Evolutionary conservation across 2,329 filamentous ascomycete genomes (phyloP), one percentile per base, ranked within the genome.

Genomic region (Nothomitra cinnamomea): DNA sequence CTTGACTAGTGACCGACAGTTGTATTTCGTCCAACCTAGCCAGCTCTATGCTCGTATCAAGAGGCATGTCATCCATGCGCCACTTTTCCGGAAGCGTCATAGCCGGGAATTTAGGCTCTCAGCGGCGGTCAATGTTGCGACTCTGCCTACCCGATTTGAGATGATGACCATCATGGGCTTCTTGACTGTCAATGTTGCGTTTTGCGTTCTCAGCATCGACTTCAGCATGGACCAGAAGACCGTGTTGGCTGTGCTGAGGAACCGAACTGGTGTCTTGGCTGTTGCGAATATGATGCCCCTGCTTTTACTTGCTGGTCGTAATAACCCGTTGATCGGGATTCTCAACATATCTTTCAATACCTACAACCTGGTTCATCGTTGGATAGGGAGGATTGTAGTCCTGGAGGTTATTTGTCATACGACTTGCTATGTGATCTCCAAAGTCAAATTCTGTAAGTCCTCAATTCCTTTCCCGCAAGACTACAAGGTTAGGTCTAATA

Each of bases 311-410:
- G 88, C 89, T 12, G 82, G 87, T 36, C 84, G 92, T 64, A 96
- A 96, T 72, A 98, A 96, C 69, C 87, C 87, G 7, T 73, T 95
- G 50, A 95, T 96, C 63, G 67, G 73, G 2, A 67, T 94, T 35
- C 75, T 96, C 55, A 79, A 83, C 61, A 83, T 96, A 65, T 90
- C 86, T 66, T 98, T 95, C 69, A 92, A 96, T 67, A 94, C 89
- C 0, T 96, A 94, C 75, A 96, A 96, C 65, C 80, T 92, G 7
- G 71, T 92, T 51, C 87, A 94, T 66, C 78, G 87, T 58, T 94
- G 86, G 85, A 77, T 87, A 57, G 87, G 85, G 25, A 78, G 87
- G 24, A 78, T 89, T 43, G 77, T 85, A 41, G 77, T 87, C 22
- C 55, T 82, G 1, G 81, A 90, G 64, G 69, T 76, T n/a, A 60